Evolutionary conservation across 352 stramenopile species (phyloP).

Genomic region (Globisporangium rhizosaccharum): DNA sequence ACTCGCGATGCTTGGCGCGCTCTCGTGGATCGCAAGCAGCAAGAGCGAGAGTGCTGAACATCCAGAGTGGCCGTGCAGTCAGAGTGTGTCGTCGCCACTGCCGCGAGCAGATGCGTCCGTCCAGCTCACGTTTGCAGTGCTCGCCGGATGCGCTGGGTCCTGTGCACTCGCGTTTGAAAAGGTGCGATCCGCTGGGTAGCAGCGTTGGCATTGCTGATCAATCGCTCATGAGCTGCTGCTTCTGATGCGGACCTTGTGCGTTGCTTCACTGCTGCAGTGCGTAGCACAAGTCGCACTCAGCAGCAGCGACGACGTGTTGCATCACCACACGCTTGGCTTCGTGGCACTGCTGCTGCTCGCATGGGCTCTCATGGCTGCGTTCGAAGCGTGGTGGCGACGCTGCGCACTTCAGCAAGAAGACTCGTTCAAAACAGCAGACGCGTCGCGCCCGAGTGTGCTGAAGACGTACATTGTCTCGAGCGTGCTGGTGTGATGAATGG

Average conservation of each 20-base stretch:
- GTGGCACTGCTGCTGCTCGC: constrained; percentile 12
- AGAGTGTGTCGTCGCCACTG: too few species aligned
- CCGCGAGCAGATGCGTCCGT: neutral
- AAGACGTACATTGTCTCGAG: constrained; percentile 14
- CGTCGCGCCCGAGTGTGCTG: neutral
- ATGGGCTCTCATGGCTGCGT: constrained; percentile 15
- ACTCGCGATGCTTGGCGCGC: constrained; percentile 14
- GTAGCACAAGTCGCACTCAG: constrained; percentile 12
- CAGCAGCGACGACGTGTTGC: neutral
- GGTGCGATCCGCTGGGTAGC: constrained; percentile 8
- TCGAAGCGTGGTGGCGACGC: constrained; percentile 14
- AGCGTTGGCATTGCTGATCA: neutral
- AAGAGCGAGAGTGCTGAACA: neutral
- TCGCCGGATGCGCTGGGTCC: constrained; percentile 21
- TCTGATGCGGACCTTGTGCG: neutral
- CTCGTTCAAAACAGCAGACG: neutral
- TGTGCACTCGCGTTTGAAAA: constrained; percentile 30
- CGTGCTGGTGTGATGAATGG: constrained; percentile 10
- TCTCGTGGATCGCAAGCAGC: constrained; percentile 18
- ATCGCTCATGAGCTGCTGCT: neutral
- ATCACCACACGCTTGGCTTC: constrained; percentile 2
- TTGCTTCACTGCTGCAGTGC: constrained; percentile 6
- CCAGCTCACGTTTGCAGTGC: constrained; percentile 16
- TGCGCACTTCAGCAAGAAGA: constrained; percentile 3
- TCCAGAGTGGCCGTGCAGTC: neutral